Percentiles rank a stretch among this genome's conserved stretches.
Evolutionary conservation across 345 rosid genomes (phyloP).

Genomic region (Streptanthus diversifolius): DNA sequence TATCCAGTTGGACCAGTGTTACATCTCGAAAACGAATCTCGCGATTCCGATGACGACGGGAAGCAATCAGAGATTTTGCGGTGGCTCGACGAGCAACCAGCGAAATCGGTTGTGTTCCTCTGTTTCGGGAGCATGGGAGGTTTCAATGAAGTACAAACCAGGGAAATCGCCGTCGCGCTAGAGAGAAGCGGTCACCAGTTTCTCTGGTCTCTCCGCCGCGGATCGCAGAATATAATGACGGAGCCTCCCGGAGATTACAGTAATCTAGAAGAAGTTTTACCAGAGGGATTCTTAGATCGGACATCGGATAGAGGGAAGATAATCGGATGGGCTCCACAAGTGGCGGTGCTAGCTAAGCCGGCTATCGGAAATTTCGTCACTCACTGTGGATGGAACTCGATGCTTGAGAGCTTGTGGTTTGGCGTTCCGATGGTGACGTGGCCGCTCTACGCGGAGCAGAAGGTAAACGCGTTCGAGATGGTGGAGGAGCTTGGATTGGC

Average conservation of each 20-base stretch:
- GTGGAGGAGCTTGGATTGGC: conserved; percentile 45
- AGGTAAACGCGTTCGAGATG: conserved; percentile 48
- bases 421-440: conserved; percentile 54
- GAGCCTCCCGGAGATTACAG: conserved; percentile 21
- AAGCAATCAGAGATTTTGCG: conserved; percentile 26
- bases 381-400: conserved; percentile 75
- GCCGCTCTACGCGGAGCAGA: conserved; percentile 57
- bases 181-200: conserved; percentile 45
- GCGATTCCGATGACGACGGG: not conserved
- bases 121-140: conserved; percentile 70
- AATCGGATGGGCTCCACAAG: conserved; percentile 65
- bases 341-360: conserved; percentile 39
- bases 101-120: conserved; percentile 49
- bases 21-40: conserved; percentile 17
- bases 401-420: conserved; percentile 52
- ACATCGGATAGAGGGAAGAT: conserved; percentile 40
- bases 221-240: not conserved
- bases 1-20: conserved; percentile 55
- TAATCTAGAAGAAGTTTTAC: conserved; percentile 30
- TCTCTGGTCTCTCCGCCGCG: conserved; percentile 54
- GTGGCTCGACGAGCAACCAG: conserved; percentile 61
- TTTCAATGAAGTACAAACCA: conserved; percentile 45
- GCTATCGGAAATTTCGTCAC: conserved; percentile 54
- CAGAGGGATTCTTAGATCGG: conserved; percentile 45
- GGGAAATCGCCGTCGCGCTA: conserved; percentile 44